Base-by-base conservation (phyloP, 106 monocot species). In the Phalaenopsis aphrodite region DNA sequence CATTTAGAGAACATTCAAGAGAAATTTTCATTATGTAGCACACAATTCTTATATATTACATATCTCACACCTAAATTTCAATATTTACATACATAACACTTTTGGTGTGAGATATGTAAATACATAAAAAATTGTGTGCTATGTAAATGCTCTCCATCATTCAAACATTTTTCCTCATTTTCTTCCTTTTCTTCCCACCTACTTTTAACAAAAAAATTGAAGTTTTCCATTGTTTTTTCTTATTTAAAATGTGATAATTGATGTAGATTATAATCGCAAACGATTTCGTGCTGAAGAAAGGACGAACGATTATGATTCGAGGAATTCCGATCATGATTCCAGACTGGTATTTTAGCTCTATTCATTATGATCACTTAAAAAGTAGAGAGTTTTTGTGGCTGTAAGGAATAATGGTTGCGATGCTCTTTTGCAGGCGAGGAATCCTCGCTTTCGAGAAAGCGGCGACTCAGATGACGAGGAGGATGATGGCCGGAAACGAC, bases 401-500 rank as follows among this genome's bases (percentile, higher is more conserved):
- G 8, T 1, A 1, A 15, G 74, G 24, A 49, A 76, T 76, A 49
- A 24, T 0, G 14, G 38, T 37, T 52, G 36, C 24, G 72, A 65
- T 66, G 36, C 80, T 57, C 78, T 45, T 77, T 49, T 85, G 64
- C 76, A 93, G 88, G 88, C 88, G 83, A 93, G 72, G 85, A 93
- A 96, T 79, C 91, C 96, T 41, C 90, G 93, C 3, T 96, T 96
- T 80, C 83, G 93, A 79, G 96, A 93, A 81, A 89, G 84, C 24
- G 91, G 89, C 17, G 96, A 93, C 66, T 93, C 96, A 15, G 96
- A 96, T 69, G 91, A 91, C 0, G 95, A 96, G 16, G 93, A 96
- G 23, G 96, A 91, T 37, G 96, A 95, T 84, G 90, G 87, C 42
- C 88, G 87, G 80, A 86, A 85, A 21, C 85, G 93, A 4, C 90